Percentiles rank a stretch among this genome's conserved stretches.
Conservation (phyloP, 768 basidiomycete genomes). For the Sarcomyxa edulis region DNA sequence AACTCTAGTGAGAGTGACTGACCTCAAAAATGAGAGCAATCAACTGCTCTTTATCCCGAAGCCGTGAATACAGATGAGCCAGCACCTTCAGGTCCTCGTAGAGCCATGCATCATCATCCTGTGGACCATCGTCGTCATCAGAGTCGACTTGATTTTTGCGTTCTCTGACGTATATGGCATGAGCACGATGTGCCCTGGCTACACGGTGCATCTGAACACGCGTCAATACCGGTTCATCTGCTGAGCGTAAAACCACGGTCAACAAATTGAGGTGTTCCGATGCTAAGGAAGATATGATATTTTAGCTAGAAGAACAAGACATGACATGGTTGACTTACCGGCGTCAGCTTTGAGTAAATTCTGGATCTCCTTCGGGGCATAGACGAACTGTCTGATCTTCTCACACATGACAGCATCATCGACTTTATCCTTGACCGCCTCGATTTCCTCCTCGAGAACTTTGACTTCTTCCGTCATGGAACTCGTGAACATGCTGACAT, state of each 20-base stretch:
- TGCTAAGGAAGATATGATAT: slow-evolving; percentile 28
- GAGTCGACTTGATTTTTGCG: slow-evolving; percentile 67
- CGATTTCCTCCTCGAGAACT: slow-evolving; percentile 80
- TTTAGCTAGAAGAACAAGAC: neutral
- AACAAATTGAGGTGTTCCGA: slow-evolving; percentile 72
- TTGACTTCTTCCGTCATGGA: slow-evolving; percentile 88
- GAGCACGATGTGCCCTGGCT: slow-evolving; percentile 71
- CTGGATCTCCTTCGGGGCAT: slow-evolving; percentile 86
- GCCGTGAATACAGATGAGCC: slow-evolving; percentile 67
- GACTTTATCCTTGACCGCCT: slow-evolving; percentile 81
- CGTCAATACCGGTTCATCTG: slow-evolving; percentile 68
- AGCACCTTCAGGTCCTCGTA: slow-evolving; percentile 87
- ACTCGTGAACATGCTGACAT: slow-evolving; percentile 96
- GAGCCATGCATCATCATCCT: slow-evolving; percentile 94
- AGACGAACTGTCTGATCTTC: slow-evolving; percentile 82
- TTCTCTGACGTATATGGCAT: slow-evolving; percentile 64
- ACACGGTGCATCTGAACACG: slow-evolving; percentile 80
- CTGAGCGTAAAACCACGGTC: slow-evolving; percentile 72
- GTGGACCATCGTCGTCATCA: slow-evolving; percentile 90
- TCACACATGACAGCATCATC: slow-evolving; percentile 85
- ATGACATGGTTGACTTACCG: slow-evolving; percentile 36
- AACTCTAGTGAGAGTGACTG: slow-evolving; percentile 18
- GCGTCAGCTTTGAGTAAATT: slow-evolving; percentile 77
- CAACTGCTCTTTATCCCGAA: slow-evolving; percentile 87
- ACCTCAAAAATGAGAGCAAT: slow-evolving; percentile 95